A percentile compares a stretch with the other conserved stretches of the same genome.
Evolutionary conservation across 371 early-diverging fungal genomes (phyloP).

Genomic region (Mortierella sp.): DNA sequence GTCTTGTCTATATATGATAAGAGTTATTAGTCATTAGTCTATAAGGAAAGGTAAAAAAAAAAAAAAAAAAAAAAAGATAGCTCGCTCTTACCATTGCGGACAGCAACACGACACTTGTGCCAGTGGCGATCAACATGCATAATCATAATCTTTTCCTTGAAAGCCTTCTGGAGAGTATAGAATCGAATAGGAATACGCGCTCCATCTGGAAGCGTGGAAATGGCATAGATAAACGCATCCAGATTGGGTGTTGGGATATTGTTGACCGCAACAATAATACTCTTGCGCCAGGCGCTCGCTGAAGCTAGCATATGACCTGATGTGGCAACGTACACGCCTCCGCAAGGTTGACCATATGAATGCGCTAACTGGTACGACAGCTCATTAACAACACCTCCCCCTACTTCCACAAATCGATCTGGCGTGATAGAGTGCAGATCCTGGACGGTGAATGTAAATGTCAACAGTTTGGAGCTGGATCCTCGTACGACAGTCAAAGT

Average conservation of each 20-base stretch:
- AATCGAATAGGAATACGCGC: constrained; percentile 85
- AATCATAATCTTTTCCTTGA: constrained; percentile 79
- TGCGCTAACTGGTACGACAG: constrained; percentile 90
- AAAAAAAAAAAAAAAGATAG: neutral
- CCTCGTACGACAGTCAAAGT: constrained; percentile 79
- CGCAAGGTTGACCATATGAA: constrained; percentile 75
- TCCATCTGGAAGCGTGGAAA: constrained; percentile 78
- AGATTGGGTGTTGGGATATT: constrained; percentile 78
- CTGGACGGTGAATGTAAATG: constrained; percentile 67
- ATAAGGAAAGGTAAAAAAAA: neutral
- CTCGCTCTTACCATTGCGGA: constrained; percentile 74
- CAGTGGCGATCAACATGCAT: constrained; percentile 88
- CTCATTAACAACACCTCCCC: constrained; percentile 87
- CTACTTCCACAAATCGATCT: constrained; percentile 81
- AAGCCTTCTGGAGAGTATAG: constrained; percentile 73
- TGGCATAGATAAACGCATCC: constrained; percentile 79
- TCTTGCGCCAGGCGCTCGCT: constrained; percentile 69
- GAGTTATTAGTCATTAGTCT: neutral
- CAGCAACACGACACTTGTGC: constrained; percentile 82
- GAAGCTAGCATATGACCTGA: constrained; percentile 77
- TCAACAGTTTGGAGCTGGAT: constrained; percentile 63
- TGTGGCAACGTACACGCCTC: constrained; percentile 87
- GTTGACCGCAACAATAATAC: constrained; percentile 77
- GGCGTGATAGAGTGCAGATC: constrained; percentile 86
- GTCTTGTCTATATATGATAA: constrained; percentile 62